Percentiles rank a stretch among this genome's conserved stretches.
phyloP scores from a whole-genome alignment of 345 rosid genomes.

The Carallia pectinifolia region DNA sequence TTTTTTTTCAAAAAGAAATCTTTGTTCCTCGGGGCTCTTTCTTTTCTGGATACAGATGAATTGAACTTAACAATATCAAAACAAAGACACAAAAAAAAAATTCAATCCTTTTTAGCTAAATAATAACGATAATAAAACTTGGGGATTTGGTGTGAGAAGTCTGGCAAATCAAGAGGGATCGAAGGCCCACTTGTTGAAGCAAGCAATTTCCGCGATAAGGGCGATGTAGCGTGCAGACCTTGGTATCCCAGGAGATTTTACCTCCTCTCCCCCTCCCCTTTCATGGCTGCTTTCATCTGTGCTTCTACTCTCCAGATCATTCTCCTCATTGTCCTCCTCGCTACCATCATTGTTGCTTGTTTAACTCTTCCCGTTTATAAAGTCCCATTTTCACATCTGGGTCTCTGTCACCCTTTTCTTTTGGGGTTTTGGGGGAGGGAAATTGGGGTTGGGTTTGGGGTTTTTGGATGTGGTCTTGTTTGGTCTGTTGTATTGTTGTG shows the following conservation, averaged over 20 bases:
- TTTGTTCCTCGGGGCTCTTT: too few species aligned
- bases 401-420: neutral
- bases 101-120: too few species aligned
- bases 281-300: conserved; percentile 68
- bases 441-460: neutral
- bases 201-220: conserved; percentile 34
- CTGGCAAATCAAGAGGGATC: conserved; percentile 57
- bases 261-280: conserved; percentile 25
- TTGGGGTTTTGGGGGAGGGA: neutral
- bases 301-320: conserved; percentile 66
- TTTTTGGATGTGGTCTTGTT: neutral
- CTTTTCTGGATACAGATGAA: too few species aligned
- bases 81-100: too few species aligned
- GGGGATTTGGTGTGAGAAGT: conserved; percentile 16
- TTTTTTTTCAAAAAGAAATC: too few species aligned
- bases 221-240: conserved; percentile 50
- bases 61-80: too few species aligned
- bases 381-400: conserved; percentile 33
- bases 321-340: conserved; percentile 62
- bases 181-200: conserved; percentile 43
- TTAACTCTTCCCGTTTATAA: conserved; percentile 89
- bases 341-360: conserved; percentile 67
- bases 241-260: conserved; percentile 33
- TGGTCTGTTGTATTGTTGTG: neutral
- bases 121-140: too few species aligned